These are phyloP conservation scores for Daldinia bambusicola DNA, from an alignment of 495 filamentous ascomycete species.

Conservation along the genomic window DNA sequence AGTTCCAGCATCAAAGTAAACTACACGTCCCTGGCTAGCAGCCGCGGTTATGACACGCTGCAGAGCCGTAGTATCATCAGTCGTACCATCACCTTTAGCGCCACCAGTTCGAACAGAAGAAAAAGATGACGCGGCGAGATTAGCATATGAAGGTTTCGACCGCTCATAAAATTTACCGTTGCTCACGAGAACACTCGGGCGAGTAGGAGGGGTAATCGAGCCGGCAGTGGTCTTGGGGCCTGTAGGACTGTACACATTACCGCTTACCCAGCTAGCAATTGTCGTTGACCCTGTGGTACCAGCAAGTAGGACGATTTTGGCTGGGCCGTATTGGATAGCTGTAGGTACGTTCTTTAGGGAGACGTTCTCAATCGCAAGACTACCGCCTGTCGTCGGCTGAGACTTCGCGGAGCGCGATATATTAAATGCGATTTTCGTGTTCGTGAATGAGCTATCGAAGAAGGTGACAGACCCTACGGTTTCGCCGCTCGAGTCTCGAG, in stretches of 20 bases:
- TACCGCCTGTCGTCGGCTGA: constrained; percentile 58
- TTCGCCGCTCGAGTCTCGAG: constrained; percentile 49
- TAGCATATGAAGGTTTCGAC: constrained; percentile 78
- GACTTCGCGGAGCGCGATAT: constrained; percentile 62
- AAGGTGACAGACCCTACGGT: constrained; percentile 78
- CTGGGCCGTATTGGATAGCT: constrained; percentile 65
- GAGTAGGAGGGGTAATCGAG: constrained; percentile 49
- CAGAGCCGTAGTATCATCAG: constrained; percentile 72
- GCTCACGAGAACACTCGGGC: constrained; percentile 51
- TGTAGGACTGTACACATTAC: constrained; percentile 53
- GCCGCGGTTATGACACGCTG: constrained; percentile 73
- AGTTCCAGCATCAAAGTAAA: constrained; percentile 87
- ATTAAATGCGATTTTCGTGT: constrained; percentile 66
- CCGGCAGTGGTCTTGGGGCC: constrained; percentile 52
- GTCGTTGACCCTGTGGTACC: constrained; percentile 63
- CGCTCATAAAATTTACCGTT: constrained; percentile 64
- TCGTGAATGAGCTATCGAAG: constrained; percentile 78
- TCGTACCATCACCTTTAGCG: constrained; percentile 75
- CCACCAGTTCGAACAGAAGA: constrained; percentile 75
- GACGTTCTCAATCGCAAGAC: constrained; percentile 73
- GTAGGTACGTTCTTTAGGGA: constrained; percentile 62
- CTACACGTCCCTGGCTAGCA: constrained; percentile 64
- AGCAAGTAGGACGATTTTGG: constrained; percentile 61
- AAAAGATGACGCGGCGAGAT: constrained; percentile 64
- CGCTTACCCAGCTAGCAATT: constrained; percentile 61